Percentiles rank a stretch among this genome's conserved stretches.
phyloP scores from a whole-genome alignment of 2,329 filamentous ascomycete species.

The Fusarium domesticum region DNA sequence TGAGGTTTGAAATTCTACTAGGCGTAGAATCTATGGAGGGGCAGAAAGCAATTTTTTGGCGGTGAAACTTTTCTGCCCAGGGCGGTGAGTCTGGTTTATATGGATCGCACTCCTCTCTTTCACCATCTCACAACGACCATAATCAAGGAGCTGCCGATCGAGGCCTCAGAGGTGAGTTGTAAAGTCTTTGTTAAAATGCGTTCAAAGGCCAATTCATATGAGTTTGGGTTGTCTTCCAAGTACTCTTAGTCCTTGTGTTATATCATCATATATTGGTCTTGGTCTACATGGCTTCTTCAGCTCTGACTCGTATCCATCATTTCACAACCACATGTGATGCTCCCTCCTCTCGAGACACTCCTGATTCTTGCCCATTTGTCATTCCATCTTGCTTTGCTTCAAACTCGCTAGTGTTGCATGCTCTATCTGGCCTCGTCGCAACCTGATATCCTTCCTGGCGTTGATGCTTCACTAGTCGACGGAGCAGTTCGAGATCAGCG shows the following conservation, averaged over 20 bases:
- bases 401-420: background rate
- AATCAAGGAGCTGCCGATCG: no score
- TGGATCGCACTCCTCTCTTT: background rate
- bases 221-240: no score
- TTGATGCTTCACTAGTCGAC: background rate
- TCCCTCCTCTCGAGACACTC: background rate
- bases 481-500: background rate
- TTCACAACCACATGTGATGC: background rate
- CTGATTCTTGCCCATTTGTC: background rate
- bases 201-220: no score
- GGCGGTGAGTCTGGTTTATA: constrained; percentile 16
- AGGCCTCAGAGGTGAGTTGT: no score
- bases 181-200: no score
- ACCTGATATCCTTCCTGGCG: background rate
- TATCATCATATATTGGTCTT: no score
- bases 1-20: constrained; percentile 7
- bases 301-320: background rate
- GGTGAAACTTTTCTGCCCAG: constrained; percentile 32
- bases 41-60: constrained; percentile 35
- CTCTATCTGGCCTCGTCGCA: background rate
- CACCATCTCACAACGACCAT: background rate
- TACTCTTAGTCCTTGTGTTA: no score
- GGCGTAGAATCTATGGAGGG: constrained; percentile 22
- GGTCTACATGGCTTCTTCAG: no score
- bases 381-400: background rate